Percentiles rank a stretch among this genome's conserved stretches.
Conservation (phyloP, 495 filamentous ascomycete genomes). For the Pyrenula massariospora region DNA sequence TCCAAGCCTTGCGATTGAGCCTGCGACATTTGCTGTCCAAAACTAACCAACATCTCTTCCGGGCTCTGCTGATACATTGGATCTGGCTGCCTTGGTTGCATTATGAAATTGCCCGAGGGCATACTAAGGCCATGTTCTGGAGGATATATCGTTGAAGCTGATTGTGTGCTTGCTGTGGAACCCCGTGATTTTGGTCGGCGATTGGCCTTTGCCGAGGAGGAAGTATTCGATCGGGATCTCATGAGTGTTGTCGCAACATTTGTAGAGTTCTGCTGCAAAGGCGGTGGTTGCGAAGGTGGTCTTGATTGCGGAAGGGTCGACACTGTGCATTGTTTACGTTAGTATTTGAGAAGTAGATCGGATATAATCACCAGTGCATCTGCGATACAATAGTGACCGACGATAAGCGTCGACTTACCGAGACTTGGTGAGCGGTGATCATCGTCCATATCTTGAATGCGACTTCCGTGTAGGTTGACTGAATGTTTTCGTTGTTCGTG, state of each 20-base stretch:
- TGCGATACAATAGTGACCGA: too few relatives aligned
- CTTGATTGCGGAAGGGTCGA: not conserved
- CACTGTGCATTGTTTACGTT: not conserved
- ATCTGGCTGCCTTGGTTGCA: conserved; percentile 35
- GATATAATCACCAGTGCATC: too few relatives aligned
- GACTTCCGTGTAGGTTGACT: too few relatives aligned
- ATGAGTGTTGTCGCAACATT: conserved; percentile 1
- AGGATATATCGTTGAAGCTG: conserved; percentile 34
- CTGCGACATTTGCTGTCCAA: conserved; percentile 43
- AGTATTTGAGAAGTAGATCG: not conserved
- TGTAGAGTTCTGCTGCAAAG: not conserved
- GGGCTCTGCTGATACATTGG: conserved; percentile 39
- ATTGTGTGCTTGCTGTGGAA: conserved; percentile 75
- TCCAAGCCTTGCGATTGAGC: conserved; percentile 39
- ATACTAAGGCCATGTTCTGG: conserved; percentile 54
- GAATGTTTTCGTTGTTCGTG: too few relatives aligned
- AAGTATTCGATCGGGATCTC: conserved; percentile 48
- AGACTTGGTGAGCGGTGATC: not conserved
- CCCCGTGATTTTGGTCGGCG: conserved; percentile 66
- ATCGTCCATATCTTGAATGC: not conserved
- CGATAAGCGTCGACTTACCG: too few relatives aligned
- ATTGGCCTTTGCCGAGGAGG: conserved; percentile 40
- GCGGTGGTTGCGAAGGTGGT: not conserved
- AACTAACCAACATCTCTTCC: conserved; percentile 53
- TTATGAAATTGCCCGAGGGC: conserved; percentile 33